A percentile compares a stretch with the other conserved stretches of the same genome.
phyloP scores from a whole-genome alignment of 495 filamentous ascomycete genomes.

The Neurospora hispaniola region DNA sequence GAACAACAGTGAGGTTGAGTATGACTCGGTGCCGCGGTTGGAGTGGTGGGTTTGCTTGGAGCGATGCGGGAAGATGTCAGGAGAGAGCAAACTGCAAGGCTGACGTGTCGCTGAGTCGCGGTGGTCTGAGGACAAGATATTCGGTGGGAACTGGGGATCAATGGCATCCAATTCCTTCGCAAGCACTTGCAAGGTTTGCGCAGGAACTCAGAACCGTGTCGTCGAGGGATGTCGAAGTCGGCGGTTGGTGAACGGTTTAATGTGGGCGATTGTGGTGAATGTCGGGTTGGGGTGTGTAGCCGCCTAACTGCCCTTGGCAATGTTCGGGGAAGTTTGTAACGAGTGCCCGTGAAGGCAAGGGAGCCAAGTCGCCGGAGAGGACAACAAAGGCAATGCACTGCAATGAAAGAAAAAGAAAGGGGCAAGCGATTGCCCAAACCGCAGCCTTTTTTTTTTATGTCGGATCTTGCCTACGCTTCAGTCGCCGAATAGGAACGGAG shows the following conservation, averaged over 20 bases:
- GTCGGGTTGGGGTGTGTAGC: slow-evolving; percentile 6
- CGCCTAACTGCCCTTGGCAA: slow-evolving; percentile 15
- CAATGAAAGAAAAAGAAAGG: background rate
- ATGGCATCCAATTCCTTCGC: background rate
- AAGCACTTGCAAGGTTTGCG: background rate
- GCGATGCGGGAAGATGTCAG: slow-evolving; percentile 5
- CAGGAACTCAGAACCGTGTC: background rate
- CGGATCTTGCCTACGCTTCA: background rate
- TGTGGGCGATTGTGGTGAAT: slow-evolving; percentile 2
- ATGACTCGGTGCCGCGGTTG: slow-evolving; percentile 4
- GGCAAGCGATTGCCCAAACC: background rate
- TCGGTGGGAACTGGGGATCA: background rate
- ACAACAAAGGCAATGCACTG: background rate
- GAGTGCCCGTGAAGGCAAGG: background rate
- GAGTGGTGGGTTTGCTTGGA: background rate
- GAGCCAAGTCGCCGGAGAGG: background rate
- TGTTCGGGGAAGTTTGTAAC: slow-evolving; percentile 2
- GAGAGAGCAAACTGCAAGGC: background rate
- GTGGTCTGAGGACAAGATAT: background rate
- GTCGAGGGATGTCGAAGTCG: background rate
- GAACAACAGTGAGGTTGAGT: background rate
- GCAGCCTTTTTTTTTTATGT: background rate
- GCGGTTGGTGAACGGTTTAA: background rate
- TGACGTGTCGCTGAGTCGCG: slow-evolving; percentile 1
- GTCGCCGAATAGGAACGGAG: background rate